Base-by-base conservation (phyloP, 805 yeast species). In the Saccharomycopsis babjevae region DNA sequence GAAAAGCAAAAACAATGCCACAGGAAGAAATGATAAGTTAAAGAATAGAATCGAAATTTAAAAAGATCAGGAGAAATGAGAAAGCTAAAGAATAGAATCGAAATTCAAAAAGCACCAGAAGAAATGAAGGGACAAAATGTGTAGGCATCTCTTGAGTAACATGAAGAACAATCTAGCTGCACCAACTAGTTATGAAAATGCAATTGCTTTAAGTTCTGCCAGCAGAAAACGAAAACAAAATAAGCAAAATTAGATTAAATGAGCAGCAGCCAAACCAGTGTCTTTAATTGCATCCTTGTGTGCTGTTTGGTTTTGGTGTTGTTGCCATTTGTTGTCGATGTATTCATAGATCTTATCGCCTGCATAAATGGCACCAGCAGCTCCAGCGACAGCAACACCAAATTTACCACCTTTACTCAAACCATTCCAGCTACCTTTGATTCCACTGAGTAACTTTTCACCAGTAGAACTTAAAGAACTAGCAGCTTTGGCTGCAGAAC, bases 371-470 rank as follows among this genome's bases (percentile, higher is more conserved):
- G 38, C 61, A 30, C 42, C 61, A 36, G 61, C 61, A 30, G 61
- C 61, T 25, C 54, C 61, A 25, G 38, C 58, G 16, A 36, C 50
- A 25, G 38, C 57, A 7, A 58, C 59, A 25, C 61, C 61, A 54
- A 54, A 54, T n/a, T 58, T 58, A 52, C 57, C 42, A 20, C 50
- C 54, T 28, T 50, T 34, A 43, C 57, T 30, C 32, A 54, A 36
- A 7, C 32, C 39, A 11, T 30, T 36, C 61, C 61, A 58, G 7
- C 52, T 32, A 30, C 52, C 50, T 13, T 42, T 42, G 13, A 56
- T 39, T 30, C 50, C 40, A 11, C 18, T 38, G 20, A 56, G 32
- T 6, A 56, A 13, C 8, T 46, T 46, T 25, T 13, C 52, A 5
- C 52, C 52, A 22, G 32, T 22, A 8, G 56, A 32, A 32, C 40